A percentile compares a stretch with the other conserved stretches of the same genome.
These are phyloP conservation scores for Brachypodium distachyon DNA, from an alignment of 202 grass and related monocot genomes.

Conservation along the genomic window DNA sequence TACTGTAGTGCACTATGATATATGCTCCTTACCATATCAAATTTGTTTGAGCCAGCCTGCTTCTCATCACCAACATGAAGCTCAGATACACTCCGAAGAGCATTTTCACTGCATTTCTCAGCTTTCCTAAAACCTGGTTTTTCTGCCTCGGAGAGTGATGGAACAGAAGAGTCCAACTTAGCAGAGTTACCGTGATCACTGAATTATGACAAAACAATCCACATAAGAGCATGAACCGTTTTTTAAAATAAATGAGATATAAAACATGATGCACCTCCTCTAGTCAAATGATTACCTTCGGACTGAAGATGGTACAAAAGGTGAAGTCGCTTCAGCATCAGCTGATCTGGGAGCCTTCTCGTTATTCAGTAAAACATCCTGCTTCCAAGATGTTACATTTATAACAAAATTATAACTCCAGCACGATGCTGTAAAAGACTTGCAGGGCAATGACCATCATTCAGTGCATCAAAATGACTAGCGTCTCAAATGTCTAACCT, in stretches of 20 bases:
- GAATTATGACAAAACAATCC: background rate
- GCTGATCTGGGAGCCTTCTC: slow-evolving; percentile 24
- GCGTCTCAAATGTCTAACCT: slow-evolving; percentile 27
- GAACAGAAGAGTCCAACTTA: slow-evolving; percentile 17
- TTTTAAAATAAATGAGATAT: too few species aligned
- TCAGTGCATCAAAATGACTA: background rate
- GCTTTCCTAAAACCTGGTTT: slow-evolving; percentile 48
- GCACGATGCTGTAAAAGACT: background rate
- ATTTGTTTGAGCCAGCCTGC: slow-evolving; percentile 36
- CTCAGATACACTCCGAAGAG: slow-evolving; percentile 73
- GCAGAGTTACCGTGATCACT: slow-evolving; percentile 12
- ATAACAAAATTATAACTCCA: background rate
- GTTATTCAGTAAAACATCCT: slow-evolving; percentile 39
- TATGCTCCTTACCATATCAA: slow-evolving; percentile 71
- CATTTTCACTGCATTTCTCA: slow-evolving; percentile 64
- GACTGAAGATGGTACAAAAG: slow-evolving; percentile 15
- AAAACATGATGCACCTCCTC: background rate
- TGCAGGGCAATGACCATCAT: background rate
- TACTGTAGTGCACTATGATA: background rate
- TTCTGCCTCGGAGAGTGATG: slow-evolving; percentile 5
- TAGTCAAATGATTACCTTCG: slow-evolving; percentile 29
- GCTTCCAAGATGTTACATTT: slow-evolving; percentile 13
- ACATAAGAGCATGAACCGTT: background rate
- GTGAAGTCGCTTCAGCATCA: slow-evolving; percentile 10
- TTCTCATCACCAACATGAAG: slow-evolving; percentile 79